Evolutionary conservation across 768 basidiomycete species (phyloP).

Genomic region (Pulveroboletus frians): DNA sequence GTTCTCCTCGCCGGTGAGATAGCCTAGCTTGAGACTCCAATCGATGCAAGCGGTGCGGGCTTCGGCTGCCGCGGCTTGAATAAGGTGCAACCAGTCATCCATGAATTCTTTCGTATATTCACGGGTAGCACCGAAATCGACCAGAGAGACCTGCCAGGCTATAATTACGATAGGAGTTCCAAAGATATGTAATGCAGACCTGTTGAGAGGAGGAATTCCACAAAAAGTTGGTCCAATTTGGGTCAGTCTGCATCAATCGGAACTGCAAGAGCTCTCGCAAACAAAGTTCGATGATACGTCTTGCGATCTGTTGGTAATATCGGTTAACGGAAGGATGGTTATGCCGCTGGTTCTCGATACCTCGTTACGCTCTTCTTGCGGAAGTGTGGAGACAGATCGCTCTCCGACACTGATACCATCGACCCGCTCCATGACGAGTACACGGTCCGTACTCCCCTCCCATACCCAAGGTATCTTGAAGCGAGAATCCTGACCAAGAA

Average conservation of each 20-base stretch:
- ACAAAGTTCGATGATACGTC: slow-evolving; percentile 77
- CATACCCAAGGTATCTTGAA: slow-evolving; percentile 88
- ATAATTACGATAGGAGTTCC: neutral
- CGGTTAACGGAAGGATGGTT: neutral
- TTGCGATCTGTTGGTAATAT: slow-evolving; percentile 60
- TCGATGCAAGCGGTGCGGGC: slow-evolving; percentile 63
- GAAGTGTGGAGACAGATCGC: slow-evolving; percentile 45
- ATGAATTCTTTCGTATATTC: slow-evolving; percentile 84
- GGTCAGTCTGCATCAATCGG: slow-evolving; percentile 95
- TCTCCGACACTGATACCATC: slow-evolving; percentile 79
- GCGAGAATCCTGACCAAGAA: slow-evolving; percentile 52
- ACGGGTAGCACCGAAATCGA: slow-evolving; percentile 95
- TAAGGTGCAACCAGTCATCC: slow-evolving; percentile 78
- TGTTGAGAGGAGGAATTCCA: slow-evolving; percentile 67
- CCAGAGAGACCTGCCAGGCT: slow-evolving; percentile 61
- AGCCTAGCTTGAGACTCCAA: slow-evolving; percentile 79
- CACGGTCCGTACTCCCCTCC: slow-evolving; percentile 72
- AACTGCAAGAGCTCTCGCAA: slow-evolving; percentile 88
- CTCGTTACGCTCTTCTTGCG: slow-evolving; percentile 64
- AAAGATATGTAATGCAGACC: slow-evolving; percentile 34
- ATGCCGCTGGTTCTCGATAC: slow-evolving; percentile 38
- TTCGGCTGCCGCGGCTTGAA: slow-evolving; percentile 69
- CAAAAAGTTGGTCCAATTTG: slow-evolving; percentile 97
- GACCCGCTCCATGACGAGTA: slow-evolving; percentile 88
- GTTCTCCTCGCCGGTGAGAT: slow-evolving; percentile 84